phyloP scores from a whole-genome alignment of 2,329 filamentous ascomycete genomes.

The Calonectria pseudoturangicola region DNA sequence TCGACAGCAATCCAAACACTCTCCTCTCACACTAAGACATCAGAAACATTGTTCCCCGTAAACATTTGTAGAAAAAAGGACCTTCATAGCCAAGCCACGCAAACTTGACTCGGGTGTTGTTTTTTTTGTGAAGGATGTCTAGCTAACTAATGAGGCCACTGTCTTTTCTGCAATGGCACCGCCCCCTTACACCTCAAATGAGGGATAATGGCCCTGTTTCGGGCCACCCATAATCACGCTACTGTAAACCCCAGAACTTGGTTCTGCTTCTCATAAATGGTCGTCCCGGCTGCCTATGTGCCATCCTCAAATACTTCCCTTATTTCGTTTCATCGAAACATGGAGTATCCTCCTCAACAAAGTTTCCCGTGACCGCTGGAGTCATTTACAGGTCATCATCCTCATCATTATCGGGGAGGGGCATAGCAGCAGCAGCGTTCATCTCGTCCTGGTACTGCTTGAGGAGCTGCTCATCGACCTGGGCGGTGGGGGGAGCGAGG shows the following conservation, averaged over 20 bases:
- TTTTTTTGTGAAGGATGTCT: constrained; percentile 58
- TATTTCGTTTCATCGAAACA: constrained; percentile 49
- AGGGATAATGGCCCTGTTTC: constrained; percentile 56
- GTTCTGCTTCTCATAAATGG: constrained; percentile 62
- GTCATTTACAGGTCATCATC: constrained; percentile 77
- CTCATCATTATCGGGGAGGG: constrained; percentile 91
- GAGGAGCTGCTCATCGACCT: constrained; percentile 89
- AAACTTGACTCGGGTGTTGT: constrained; percentile 54
- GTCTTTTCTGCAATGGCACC: constrained; percentile 57
- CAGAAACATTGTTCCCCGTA: neutral
- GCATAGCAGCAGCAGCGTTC: constrained; percentile 84
- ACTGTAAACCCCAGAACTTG: constrained; percentile 58
- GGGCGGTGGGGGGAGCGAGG: constrained; percentile 93
- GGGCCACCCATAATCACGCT: constrained; percentile 61
- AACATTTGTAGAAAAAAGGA: constrained; percentile 34
- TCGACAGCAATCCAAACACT: too few species aligned
- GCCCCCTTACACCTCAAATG: constrained; percentile 57
- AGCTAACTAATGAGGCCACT: constrained; percentile 59
- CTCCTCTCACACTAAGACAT: neutral
- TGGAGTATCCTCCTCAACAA: constrained; percentile 56
- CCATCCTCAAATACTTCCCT: constrained; percentile 55
- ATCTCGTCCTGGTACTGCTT: constrained; percentile 92
- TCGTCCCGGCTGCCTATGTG: constrained; percentile 59
- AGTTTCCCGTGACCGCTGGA: constrained; percentile 54
- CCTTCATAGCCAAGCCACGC: constrained; percentile 55